Evolutionary conservation across 2,329 filamentous ascomycete genomes (phyloP).

Genomic region (Pseudogymnoascus sp.): DNA sequence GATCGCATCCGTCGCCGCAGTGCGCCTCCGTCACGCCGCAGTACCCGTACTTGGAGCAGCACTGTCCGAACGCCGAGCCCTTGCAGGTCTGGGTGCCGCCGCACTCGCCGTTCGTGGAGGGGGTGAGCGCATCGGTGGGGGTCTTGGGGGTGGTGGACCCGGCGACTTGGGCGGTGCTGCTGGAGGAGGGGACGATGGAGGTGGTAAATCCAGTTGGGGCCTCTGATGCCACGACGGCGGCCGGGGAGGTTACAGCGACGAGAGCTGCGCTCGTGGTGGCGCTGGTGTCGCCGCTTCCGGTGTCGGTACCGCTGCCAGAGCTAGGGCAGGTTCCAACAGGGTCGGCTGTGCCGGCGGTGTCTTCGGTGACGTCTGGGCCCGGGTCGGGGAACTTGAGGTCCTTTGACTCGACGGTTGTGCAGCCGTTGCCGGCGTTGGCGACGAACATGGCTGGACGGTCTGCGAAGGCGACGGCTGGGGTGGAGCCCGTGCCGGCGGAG

Average conservation of each 20-base stretch:
- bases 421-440: conserved; percentile 18
- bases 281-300: too few species aligned
- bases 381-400: neutral
- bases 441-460: conserved; percentile 48
- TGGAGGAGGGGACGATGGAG: neutral
- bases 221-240: neutral
- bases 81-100: neutral
- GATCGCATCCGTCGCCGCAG: neutral
- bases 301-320: too few species aligned
- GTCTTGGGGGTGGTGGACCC: neutral
- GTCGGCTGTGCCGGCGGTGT: neutral
- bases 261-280: neutral
- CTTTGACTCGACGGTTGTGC: neutral
- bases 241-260: neutral
- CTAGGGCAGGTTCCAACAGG: too few species aligned
- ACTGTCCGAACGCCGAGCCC: neutral
- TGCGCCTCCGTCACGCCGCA: neutral
- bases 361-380: neutral
- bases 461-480: conserved; percentile 29
- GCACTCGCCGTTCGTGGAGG: neutral
- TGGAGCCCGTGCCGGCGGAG: conserved; percentile 14
- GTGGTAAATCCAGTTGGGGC: neutral
- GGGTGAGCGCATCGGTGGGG: neutral
- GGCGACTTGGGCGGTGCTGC: neutral
- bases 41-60: neutral